phyloP scores from a whole-genome alignment of 768 basidiomycete species.

The Collybiopsis luxurians region DNA sequence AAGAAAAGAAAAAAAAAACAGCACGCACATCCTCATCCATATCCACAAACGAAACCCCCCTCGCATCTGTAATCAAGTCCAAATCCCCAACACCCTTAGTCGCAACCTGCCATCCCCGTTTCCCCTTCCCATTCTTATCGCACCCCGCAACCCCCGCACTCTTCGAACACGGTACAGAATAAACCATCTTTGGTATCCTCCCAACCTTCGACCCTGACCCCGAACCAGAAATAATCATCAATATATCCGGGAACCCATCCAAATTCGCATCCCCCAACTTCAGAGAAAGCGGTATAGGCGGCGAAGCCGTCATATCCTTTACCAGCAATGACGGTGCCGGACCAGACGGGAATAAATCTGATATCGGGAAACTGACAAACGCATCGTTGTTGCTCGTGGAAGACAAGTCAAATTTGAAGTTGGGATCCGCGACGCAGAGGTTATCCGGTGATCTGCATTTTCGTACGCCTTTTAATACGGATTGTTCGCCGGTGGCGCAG shows the following conservation, averaged over 20 bases:
- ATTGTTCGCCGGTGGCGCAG: conserved; percentile 59
- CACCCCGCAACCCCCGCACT: conserved; percentile 55
- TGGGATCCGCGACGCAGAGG: conserved; percentile 79
- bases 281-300: conserved; percentile 72
- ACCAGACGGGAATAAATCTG: conserved; percentile 50
- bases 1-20: not conserved
- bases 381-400: conserved; percentile 47
- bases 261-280: conserved; percentile 88
- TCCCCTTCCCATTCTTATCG: conserved; percentile 40
- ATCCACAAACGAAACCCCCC: conserved; percentile 79
- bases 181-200: conserved; percentile 57
- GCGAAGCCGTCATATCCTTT: conserved; percentile 60
- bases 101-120: conserved; percentile 63
- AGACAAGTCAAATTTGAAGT: conserved; percentile 74
- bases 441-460: conserved; percentile 74
- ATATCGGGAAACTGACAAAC: conserved; percentile 65
- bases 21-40: conserved; percentile 90
- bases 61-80: conserved; percentile 70
- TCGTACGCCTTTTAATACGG: conserved; percentile 45
- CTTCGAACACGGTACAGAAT: conserved; percentile 57
- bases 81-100: conserved; percentile 59
- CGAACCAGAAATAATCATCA: conserved; percentile 46
- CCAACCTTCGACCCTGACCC: conserved; percentile 32
- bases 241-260: conserved; percentile 91
- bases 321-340: conserved; percentile 58